Percentiles rank a stretch among this genome's conserved stretches.
phyloP scores from a whole-genome alignment of 176 grass and related monocot genomes.

The Tillandsia leiboldiana region DNA sequence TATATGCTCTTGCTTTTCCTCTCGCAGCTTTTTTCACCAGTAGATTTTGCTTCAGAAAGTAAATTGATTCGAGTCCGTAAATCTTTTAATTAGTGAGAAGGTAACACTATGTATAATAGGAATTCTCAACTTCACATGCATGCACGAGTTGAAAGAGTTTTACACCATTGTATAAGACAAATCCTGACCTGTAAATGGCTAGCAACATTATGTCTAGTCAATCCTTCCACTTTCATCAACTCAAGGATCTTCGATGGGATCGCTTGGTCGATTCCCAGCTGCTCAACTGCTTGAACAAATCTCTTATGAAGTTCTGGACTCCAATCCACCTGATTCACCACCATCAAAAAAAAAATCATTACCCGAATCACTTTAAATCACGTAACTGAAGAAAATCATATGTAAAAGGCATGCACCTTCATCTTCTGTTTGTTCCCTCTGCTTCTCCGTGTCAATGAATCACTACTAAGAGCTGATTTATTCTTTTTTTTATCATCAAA shows the following conservation, averaged over 20 bases:
- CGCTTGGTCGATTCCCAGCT: conserved; percentile 39
- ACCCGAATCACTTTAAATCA: not conserved
- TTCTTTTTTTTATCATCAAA: conserved; percentile 17
- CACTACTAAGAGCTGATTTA: not conserved
- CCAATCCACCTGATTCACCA: conserved; percentile 34
- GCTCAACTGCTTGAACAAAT: conserved; percentile 49
- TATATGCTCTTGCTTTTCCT: too few species aligned
- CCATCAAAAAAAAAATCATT: not conserved
- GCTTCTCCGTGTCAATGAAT: conserved; percentile 10
- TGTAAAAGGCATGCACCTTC: conserved; percentile 21
- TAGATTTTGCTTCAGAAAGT: too few species aligned
- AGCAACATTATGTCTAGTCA: conserved; percentile 42
- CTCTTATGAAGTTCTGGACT: conserved; percentile 38
- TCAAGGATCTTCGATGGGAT: conserved; percentile 52
- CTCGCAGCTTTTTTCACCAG: too few species aligned
- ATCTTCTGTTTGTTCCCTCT: conserved; percentile 33
- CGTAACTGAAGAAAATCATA: not conserved
- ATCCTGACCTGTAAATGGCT: conserved; percentile 39
- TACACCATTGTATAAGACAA: not conserved
- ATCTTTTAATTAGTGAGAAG: too few species aligned
- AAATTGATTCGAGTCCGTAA: too few species aligned
- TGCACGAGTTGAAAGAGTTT: too few species aligned
- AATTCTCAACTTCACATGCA: too few species aligned
- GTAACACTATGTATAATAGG: too few species aligned
- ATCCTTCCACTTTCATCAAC: conserved; percentile 42